Evolutionary conservation across 2,329 filamentous ascomycete genomes (phyloP), one percentile per base, ranked within the genome.

Genomic region (Talaromyces verruculosus): DNA sequence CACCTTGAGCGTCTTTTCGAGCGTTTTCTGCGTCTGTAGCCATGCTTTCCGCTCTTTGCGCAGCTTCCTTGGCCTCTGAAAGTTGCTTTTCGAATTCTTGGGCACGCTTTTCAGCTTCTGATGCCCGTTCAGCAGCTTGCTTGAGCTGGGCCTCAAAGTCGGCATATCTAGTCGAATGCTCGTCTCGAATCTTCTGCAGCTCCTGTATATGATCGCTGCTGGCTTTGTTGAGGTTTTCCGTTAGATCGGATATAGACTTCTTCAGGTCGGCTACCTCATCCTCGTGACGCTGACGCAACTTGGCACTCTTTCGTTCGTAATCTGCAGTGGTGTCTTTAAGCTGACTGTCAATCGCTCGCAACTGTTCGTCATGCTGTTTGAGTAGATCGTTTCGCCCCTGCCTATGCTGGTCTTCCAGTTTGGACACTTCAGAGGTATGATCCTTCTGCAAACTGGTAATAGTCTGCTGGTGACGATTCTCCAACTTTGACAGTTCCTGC

Each of bases 341-440:
- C 62, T 83, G 80, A 22, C 79, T 77, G 22, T 84, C 82, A 49
- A 83, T 79, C 19, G 78, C 80, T 69, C 82, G 80, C 22, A 81
- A 73, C 63, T 84, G 82, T 22, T 81, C 80, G 51, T 76, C 75
- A 71, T 82, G 78, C 60, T 80, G 76, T 65, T 76, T 79, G 33
- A 80, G 70, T 17, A 81, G 69, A 51, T 81, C 79, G 39, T 79
- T 79, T 55, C 79, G 76, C 0, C 76, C 70, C 57, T 76, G 74
- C 25, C 78, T 81, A 65, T 84, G 77, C 67, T 83, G 80, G 65
- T 82, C 82, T 67, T 85, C 81, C 30, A 84, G 69, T 70, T 81
- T 86, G 75, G 82, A 82, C 5, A 89, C 69, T 65, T 92, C 89
- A 39, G 87, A 84, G 61, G 90, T 87, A 72, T 95, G 90, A 15